A percentile compares a stretch with the other conserved stretches of the same genome.
These are phyloP conservation scores for Triangularia setosa DNA, from an alignment of 2,329 filamentous ascomycete genomes.

Conservation along the genomic window DNA sequence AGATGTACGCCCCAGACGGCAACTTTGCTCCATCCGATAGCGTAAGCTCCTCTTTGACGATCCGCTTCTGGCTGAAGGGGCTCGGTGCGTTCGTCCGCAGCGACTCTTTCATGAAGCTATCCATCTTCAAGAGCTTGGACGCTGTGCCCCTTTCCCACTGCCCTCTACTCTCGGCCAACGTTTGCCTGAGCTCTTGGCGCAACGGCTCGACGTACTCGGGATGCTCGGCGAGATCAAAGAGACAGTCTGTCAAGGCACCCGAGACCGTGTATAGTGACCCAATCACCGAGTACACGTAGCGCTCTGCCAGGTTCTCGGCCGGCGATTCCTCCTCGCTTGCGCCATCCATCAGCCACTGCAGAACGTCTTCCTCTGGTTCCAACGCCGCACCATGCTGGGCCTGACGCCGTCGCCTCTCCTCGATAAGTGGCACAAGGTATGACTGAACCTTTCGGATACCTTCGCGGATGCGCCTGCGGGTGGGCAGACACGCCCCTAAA, in stretches of 20 bases:
- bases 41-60: not conserved
- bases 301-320: no score
- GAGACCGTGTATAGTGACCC: not conserved
- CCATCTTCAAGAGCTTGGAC: not conserved
- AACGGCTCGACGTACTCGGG: not conserved
- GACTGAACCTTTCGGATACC: no score
- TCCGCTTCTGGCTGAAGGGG: not conserved
- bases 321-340: no score
- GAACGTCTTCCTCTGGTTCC: no score
- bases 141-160: not conserved
- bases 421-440: no score
- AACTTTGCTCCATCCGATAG: not conserved
- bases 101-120: constrained; percentile 2
- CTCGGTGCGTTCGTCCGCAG: not conserved
- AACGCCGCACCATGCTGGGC: no score
- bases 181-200: not conserved
- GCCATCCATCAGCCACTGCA: no score
- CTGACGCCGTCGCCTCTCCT: no score
- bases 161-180: not conserved
- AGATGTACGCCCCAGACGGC: not conserved
- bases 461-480: no score
- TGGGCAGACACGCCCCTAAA: no score
- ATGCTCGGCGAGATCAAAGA: not conserved
- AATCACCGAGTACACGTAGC: not conserved
- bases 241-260: not conserved